A percentile compares a stretch with the other conserved stretches of the same genome.
phyloP scores from a whole-genome alignment of 2,329 filamentous ascomycete genomes.

The Colletotrichum sublineola region DNA sequence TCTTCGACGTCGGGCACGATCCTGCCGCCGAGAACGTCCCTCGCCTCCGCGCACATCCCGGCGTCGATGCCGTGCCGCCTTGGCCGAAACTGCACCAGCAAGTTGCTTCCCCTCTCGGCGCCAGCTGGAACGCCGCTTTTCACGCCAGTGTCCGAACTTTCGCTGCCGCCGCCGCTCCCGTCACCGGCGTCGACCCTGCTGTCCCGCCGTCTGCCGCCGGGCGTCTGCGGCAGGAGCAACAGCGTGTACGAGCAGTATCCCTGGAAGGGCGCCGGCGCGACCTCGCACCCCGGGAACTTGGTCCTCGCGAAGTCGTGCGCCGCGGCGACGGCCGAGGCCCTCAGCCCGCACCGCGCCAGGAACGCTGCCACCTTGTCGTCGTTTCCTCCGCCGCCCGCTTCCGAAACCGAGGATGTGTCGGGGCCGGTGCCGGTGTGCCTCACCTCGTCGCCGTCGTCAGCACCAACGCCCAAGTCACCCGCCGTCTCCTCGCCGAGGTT shows the following conservation, averaged over 20 bases:
- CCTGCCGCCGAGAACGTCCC: conserved; percentile 52
- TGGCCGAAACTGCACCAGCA: conserved; percentile 64
- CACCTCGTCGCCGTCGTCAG: not conserved
- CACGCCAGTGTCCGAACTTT: not conserved
- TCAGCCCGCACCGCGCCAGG: conserved; percentile 14
- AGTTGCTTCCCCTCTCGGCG: conserved; percentile 6
- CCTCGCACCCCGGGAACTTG: conserved; percentile 49
- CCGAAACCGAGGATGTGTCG: not conserved
- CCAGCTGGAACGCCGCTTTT: not conserved
- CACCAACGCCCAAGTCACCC: not conserved
- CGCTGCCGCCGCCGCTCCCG: not conserved
- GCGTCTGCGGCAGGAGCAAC: conserved; percentile 49
- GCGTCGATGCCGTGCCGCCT: conserved; percentile 57
- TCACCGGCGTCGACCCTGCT: conserved; percentile 5
- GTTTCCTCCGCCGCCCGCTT: not conserved
- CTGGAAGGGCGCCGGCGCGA: conserved; percentile 55
- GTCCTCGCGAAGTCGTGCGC: conserved; percentile 49
- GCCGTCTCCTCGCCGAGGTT: not conserved
- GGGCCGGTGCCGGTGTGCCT: not conserved
- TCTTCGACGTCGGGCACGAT: conserved; percentile 58
- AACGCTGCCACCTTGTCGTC: conserved; percentile 25
- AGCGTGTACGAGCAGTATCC: conserved; percentile 68
- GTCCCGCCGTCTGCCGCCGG: conserved; percentile 33
- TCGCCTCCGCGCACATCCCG: conserved; percentile 53
- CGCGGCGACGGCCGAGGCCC: not conserved